phyloP scores from a whole-genome alignment of 2,329 filamentous ascomycete species.

The Verticillium longisporum region DNA sequence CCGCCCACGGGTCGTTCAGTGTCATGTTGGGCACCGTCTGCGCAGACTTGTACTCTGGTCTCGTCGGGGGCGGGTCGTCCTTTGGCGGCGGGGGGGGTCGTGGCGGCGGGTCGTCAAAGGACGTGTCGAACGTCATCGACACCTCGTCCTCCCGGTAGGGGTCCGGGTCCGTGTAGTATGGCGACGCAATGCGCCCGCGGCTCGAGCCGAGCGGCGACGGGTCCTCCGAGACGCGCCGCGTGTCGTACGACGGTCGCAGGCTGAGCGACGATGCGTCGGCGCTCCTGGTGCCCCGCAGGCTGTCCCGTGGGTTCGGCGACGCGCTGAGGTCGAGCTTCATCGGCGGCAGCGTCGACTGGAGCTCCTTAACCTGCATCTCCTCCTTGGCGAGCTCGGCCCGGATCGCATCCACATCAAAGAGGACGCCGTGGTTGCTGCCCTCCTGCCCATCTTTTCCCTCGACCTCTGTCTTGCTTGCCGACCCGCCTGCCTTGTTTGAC shows the following conservation, averaged over 20 bases:
- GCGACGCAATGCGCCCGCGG: slow-evolving; percentile 11
- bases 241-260: slow-evolving; percentile 16
- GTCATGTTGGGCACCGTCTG: slow-evolving; percentile 44
- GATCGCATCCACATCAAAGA: slow-evolving; percentile 96
- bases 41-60: slow-evolving; percentile 35
- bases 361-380: slow-evolving; percentile 62
- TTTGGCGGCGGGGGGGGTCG: slow-evolving; percentile 22
- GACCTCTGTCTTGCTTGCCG: slow-evolving; percentile 16
- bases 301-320: slow-evolving; percentile 20
- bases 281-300: slow-evolving; percentile 39
- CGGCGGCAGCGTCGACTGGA: slow-evolving; percentile 81
- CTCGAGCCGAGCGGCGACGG: slow-evolving; percentile 13
- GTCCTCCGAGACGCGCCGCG: slow-evolving; percentile 10
- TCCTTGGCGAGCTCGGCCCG: slow-evolving; percentile 75
- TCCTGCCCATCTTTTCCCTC: slow-evolving; percentile 40
- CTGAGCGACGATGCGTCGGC: slow-evolving; percentile 26
- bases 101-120: slow-evolving; percentile 38
- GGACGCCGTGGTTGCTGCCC: slow-evolving; percentile 54
- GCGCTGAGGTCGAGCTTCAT: slow-evolving; percentile 66
- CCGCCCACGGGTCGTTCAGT: slow-evolving; percentile 62
- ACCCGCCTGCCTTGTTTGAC: slow-evolving; percentile 30
- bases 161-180: slow-evolving; percentile 20
- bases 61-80: slow-evolving; percentile 18
- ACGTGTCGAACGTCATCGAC: slow-evolving; percentile 67
- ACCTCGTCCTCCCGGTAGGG: slow-evolving; percentile 38